A percentile compares a stretch with the other conserved stretches of the same genome.
phyloP scores from a whole-genome alignment of 805 yeast genomes.

The Nakazawaea holstii region DNA sequence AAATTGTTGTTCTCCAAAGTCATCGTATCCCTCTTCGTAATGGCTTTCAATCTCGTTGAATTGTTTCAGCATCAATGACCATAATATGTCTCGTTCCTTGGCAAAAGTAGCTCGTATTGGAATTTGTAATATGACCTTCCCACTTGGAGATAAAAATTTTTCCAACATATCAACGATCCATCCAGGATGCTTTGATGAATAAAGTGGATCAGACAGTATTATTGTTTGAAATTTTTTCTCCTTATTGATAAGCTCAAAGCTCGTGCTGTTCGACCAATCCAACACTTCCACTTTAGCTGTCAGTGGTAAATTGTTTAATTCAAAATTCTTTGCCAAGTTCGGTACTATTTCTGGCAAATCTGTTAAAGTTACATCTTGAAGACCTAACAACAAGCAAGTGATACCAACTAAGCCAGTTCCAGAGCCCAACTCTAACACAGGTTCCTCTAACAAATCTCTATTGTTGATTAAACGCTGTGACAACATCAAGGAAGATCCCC shows the following conservation, averaged over 20 bases:
- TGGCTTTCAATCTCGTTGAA: constrained; percentile 28
- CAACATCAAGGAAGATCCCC: constrained; percentile 87
- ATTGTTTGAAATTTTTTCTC: constrained; percentile 48
- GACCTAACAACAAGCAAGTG: constrained; percentile 50
- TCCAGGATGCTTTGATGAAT: constrained; percentile 74
- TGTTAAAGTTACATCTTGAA: constrained; percentile 45
- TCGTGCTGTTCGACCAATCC: constrained; percentile 73
- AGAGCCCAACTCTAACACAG: constrained; percentile 76
- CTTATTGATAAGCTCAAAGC: constrained; percentile 22
- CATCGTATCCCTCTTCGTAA: constrained; percentile 69
- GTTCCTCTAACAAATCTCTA: constrained; percentile 21
- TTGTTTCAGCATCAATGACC: constrained; percentile 41
- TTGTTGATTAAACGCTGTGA: constrained; percentile 43
- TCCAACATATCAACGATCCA: constrained; percentile 61
- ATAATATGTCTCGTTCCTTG: constrained; percentile 54
- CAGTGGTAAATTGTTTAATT: constrained; percentile 36
- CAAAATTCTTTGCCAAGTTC: constrained; percentile 57
- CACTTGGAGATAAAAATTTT: constrained; percentile 33
- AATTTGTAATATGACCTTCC: constrained; percentile 61
- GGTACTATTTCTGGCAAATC: constrained; percentile 76
- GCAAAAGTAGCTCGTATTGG: constrained; percentile 71
- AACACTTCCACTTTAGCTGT: constrained; percentile 41
- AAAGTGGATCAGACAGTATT: constrained; percentile 83
- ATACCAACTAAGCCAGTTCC: constrained; percentile 95
- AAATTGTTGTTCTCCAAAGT: constrained; percentile 71